Evolutionary conservation across 2,329 filamentous ascomycete species (phyloP), one percentile per base, ranked within the genome.

Genomic region (Coniella lustricola): DNA sequence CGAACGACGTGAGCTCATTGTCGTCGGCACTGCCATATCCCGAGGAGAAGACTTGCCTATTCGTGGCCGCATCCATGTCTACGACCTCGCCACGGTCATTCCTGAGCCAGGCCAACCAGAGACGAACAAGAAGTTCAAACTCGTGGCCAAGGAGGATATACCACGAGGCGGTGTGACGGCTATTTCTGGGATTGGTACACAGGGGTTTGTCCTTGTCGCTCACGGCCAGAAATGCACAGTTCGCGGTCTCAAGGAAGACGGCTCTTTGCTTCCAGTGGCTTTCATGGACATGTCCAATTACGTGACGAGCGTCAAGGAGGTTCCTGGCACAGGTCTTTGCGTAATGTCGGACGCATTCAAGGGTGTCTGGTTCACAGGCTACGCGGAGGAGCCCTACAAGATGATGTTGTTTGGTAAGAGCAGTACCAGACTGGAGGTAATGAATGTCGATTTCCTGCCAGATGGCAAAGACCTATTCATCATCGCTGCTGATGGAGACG

Each of bases 201-300:
- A 93, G 66, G 93, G 87, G 1, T 89, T 91, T 56, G 82, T 94
- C 75, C 83, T 93, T 53, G 87, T 87, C 35, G 90, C 90, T 0
- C 93, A 98, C 62, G 93, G 93, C 1, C 90, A 96, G 61, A 98
- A 98, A 67, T 91, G 90, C 64, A 94, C 98, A 86, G 90, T 98
- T 1, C 79, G 93, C 51, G 93, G 93, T 35, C 75, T 98, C 3
- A 96, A 96, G 64, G 93, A 98, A 65, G 93, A 98, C 62, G 89
- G 90, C 1, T 90, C 87, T 1, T 76, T 97, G 45, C 74, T 97
- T 1, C 93, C 93, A 0, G 91, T 98, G 3, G 93, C 93, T 0
- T 98, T 98, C 62, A 86, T 98, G 75, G 93, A 98, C 61, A 94
- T 96, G 82, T 93, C 88, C 68, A 94, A 87, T 66, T 93, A 95